These are phyloP conservation scores for Saccharomycopsis malanga DNA, from an alignment of 805 yeast genomes.

Conservation along the genomic window DNA sequence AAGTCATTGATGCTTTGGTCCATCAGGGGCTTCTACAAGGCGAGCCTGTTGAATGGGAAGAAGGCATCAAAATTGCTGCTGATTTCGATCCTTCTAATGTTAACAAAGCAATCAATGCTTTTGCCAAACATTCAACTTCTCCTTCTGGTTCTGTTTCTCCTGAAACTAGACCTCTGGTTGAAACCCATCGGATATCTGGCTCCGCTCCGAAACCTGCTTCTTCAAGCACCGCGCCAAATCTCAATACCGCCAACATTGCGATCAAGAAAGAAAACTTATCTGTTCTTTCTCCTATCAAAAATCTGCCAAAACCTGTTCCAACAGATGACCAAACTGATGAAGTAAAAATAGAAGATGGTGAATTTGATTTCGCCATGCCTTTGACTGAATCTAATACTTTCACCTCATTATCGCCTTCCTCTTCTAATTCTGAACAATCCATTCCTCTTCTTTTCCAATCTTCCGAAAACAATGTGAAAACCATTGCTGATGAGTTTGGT, in stretches of 20 bases:
- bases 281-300: too few relatives aligned
- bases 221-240: not conserved
- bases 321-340: not conserved
- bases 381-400: not conserved
- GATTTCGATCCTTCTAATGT: not conserved
- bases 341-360: not conserved
- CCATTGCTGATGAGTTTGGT: too few relatives aligned
- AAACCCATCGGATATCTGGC: not conserved
- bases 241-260: not conserved
- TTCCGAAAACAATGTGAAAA: too few relatives aligned
- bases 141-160: not conserved
- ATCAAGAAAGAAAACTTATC: not conserved
- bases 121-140: constrained; percentile 31
- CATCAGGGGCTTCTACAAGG: constrained; percentile 34
- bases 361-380: not conserved
- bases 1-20: constrained; percentile 38
- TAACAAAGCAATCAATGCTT: constrained; percentile 25
- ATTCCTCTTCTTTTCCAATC: not conserved
- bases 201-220: not conserved
- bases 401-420: not conserved
- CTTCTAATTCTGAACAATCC: not conserved
- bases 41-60: constrained; percentile 40
- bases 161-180: not conserved
- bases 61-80: constrained; percentile 38
- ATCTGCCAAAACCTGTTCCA: too few relatives aligned